Percentiles rank a stretch among this genome's conserved stretches.
phyloP scores from a whole-genome alignment of 352 stramenopile species.

The Phytophthora idaei region DNA sequence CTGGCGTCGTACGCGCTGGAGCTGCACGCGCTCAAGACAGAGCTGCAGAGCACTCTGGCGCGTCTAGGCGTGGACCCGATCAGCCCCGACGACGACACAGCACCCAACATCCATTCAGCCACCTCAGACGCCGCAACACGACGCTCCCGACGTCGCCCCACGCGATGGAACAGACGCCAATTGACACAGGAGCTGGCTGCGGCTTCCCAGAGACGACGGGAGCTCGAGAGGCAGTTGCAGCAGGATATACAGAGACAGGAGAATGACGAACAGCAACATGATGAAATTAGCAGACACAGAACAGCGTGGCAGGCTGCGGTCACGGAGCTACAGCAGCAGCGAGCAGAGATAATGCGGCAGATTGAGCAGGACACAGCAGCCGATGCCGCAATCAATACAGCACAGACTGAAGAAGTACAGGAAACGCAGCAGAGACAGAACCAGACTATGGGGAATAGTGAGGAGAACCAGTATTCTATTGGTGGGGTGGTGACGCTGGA shows the following conservation, averaged over 20 bases:
- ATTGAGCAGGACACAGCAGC: conserved; percentile 43
- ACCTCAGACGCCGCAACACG: conserved; percentile 1
- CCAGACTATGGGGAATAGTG: neutral
- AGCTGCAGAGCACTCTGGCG: conserved; percentile 58
- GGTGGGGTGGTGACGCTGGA: conserved; percentile 63
- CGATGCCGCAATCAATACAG: conserved; percentile 1
- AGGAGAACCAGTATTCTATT: conserved; percentile 59
- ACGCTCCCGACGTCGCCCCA: conserved; percentile 9
- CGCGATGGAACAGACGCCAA: conserved; percentile 31
- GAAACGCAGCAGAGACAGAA: neutral
- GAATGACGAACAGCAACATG: conserved; percentile 3
- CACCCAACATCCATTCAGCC: neutral
- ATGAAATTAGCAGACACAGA: conserved; percentile 9
- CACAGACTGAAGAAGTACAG: neutral
- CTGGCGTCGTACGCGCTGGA: conserved; percentile 44
- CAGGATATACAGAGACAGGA: conserved; percentile 35
- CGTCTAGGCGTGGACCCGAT: conserved; percentile 31
- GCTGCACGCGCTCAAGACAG: conserved; percentile 64
- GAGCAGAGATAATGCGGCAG: conserved; percentile 48
- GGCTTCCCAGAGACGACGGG: conserved; percentile 34
- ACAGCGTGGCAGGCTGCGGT: conserved; percentile 45
- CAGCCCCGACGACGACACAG: neutral
- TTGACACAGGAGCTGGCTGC: conserved; percentile 48
- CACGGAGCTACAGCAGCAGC: conserved; percentile 46
- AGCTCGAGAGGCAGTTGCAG: conserved; percentile 47